These are phyloP conservation scores for Backusella westeae DNA, from an alignment of 192 early-diverging fungal species.

Conservation along the genomic window DNA sequence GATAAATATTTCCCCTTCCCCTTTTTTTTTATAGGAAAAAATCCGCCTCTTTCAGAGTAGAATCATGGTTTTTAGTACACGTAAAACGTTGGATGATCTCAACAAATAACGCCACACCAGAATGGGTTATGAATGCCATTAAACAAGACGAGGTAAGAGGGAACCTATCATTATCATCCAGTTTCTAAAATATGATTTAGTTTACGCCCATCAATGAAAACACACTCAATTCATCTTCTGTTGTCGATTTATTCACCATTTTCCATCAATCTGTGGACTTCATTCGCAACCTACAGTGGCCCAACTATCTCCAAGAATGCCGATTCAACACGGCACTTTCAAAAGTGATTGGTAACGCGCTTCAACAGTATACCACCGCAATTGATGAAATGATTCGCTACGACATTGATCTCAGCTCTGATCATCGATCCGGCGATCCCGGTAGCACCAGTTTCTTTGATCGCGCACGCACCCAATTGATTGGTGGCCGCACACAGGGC, in stretches of 20 bases:
- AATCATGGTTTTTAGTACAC: conserved; percentile 67
- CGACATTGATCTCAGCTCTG: conserved; percentile 37
- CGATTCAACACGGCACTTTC: conserved; percentile 65
- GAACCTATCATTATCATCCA: not conserved
- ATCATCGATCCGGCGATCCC: not conserved
- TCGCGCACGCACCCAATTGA: conserved; percentile 24
- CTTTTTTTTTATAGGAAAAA: conserved; percentile 19
- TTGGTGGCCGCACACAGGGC: not conserved
- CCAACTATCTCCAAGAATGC: conserved; percentile 57
- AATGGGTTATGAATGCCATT: conserved; percentile 70
- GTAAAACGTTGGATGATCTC: conserved; percentile 63
- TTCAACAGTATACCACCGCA: conserved; percentile 58
- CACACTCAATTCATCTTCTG: conserved; percentile 69
- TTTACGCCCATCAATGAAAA: conserved; percentile 53
- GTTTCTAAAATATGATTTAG: conserved; percentile 16
- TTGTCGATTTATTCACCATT: conserved; percentile 76
- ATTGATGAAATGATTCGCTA: conserved; percentile 48
- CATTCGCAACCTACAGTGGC: conserved; percentile 65
- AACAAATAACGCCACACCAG: conserved; percentile 59
- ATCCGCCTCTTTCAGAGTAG: conserved; percentile 58
- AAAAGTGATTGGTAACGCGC: conserved; percentile 57
- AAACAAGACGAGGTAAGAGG: conserved; percentile 59
- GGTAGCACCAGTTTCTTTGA: conserved; percentile 16
- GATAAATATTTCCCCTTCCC: not conserved
- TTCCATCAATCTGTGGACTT: conserved; percentile 74